Percentiles rank a stretch among this genome's conserved stretches.
These are phyloP conservation scores for Lagerstroemia speciosa DNA, from an alignment of 345 rosid species.

Conservation along the genomic window DNA sequence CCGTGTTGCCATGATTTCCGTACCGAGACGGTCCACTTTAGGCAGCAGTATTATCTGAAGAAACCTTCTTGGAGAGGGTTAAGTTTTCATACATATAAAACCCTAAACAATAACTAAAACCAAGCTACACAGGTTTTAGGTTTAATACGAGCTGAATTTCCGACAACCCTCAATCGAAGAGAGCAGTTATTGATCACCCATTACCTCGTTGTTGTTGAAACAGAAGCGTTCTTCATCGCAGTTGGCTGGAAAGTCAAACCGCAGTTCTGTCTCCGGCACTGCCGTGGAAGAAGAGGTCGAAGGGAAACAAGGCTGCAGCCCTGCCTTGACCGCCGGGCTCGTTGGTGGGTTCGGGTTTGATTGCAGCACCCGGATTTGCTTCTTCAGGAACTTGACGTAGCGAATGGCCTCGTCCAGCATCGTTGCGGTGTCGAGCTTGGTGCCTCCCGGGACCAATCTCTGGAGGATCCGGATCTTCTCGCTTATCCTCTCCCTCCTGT, in stretches of 20 bases:
- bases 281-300: constrained; percentile 9
- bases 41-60: neutral
- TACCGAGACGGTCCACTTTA: neutral
- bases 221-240: neutral
- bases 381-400: constrained; percentile 87
- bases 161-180: neutral
- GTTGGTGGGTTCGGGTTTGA: constrained; percentile 19
- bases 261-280: neutral
- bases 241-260: constrained; percentile 1
- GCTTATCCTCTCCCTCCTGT: constrained; percentile 79
- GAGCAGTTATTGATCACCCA: constrained; percentile 2
- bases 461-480: constrained; percentile 88
- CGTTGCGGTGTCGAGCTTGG: constrained; percentile 92
- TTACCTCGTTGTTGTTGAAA: constrained; percentile 12
- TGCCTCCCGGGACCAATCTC: constrained; percentile 91
- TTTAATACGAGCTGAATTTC: neutral
- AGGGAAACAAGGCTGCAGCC: neutral
- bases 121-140: constrained; percentile 27
- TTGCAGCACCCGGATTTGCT: constrained; percentile 70
- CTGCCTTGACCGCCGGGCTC: neutral
- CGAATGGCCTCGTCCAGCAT: constrained; percentile 93
- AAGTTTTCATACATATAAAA: neutral
- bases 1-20: constrained; percentile 67
- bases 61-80: too few species aligned
- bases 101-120: neutral